These are phyloP conservation scores for Penicillium salamii DNA, from an alignment of 495 filamentous ascomycete species.

Conservation along the genomic window DNA sequence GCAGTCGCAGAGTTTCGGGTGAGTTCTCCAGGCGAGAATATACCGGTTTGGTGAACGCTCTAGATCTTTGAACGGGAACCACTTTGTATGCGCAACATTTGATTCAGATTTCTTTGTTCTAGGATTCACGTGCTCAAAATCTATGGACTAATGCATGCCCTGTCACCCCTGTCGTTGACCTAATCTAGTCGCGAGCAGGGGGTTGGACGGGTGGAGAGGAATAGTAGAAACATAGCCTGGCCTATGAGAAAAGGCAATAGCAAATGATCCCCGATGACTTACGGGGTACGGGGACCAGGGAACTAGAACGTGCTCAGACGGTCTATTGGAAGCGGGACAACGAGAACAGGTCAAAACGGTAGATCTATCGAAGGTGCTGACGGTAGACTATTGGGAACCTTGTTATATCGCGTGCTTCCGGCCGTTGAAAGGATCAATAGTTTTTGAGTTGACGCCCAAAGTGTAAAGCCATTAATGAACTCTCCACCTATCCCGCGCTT, in stretches of 20 bases:
- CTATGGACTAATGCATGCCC: slow-evolving; percentile 14
- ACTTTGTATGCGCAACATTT: background rate
- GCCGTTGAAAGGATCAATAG: slow-evolving; percentile 1
- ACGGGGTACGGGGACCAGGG: background rate
- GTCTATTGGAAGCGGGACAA: background rate
- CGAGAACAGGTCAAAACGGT: background rate
- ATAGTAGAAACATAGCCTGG: background rate
- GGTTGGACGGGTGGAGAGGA: slow-evolving; percentile 2
- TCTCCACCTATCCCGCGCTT: slow-evolving; percentile 7
- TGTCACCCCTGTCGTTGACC: slow-evolving; percentile 2
- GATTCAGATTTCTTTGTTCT: slow-evolving; percentile 1
- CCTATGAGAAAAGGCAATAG: slow-evolving; percentile 1
- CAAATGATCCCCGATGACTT: slow-evolving; percentile 1
- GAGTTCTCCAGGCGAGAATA: slow-evolving; percentile 4
- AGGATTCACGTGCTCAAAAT: slow-evolving; percentile 21
- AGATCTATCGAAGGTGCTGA: background rate
- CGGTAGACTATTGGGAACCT: background rate
- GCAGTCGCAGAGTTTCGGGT: background rate
- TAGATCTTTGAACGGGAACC: background rate
- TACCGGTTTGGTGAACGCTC: background rate
- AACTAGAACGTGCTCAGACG: background rate
- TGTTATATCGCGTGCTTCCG: background rate
- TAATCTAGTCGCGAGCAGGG: slow-evolving; percentile 1
- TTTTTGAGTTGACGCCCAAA: background rate
- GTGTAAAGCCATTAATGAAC: background rate